phyloP scores from a whole-genome alignment of 495 filamentous ascomycete genomes.

The Xylaria flabelliformis region DNA sequence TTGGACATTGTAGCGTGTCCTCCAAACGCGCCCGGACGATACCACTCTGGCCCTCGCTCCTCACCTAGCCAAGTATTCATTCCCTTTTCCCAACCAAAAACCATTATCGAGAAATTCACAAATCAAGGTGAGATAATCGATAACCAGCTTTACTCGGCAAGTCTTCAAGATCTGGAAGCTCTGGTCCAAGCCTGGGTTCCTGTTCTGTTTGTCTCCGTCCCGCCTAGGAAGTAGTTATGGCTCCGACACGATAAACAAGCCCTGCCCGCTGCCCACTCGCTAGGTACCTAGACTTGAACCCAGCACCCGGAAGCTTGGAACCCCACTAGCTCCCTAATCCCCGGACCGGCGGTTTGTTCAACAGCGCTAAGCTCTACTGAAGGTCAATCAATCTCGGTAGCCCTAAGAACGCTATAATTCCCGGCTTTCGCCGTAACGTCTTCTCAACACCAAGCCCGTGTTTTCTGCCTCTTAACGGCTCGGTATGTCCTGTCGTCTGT shows the following conservation, averaged over 20 bases:
- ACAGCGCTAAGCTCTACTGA: not conserved
- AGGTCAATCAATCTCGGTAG: not conserved
- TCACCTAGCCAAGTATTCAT: not conserved
- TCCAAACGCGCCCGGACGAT: not conserved
- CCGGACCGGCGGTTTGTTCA: not conserved
- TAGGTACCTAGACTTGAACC: too few species aligned
- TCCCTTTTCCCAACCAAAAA: not conserved
- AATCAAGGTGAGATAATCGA: not conserved
- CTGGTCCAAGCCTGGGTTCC: not conserved
- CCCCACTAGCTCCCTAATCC: not conserved
- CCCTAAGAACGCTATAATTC: not conserved
- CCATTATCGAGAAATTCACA: not conserved
- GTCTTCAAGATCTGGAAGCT: not conserved
- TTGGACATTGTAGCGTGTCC: too few species aligned
- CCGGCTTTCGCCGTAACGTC: not conserved
- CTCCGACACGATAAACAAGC: not conserved
- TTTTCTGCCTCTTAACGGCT: not conserved
- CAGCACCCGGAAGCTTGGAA: not conserved
- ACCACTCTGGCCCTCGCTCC: not conserved
- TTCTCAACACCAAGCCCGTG: not conserved
- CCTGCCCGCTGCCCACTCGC: not conserved
- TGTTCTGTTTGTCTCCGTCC: not conserved
- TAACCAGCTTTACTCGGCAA: not conserved
- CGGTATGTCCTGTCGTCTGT: too few species aligned
- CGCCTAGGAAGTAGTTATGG: not conserved